Conservation (phyloP, 139 green algal genomes). For the Volvox reticuliferus region DNA sequence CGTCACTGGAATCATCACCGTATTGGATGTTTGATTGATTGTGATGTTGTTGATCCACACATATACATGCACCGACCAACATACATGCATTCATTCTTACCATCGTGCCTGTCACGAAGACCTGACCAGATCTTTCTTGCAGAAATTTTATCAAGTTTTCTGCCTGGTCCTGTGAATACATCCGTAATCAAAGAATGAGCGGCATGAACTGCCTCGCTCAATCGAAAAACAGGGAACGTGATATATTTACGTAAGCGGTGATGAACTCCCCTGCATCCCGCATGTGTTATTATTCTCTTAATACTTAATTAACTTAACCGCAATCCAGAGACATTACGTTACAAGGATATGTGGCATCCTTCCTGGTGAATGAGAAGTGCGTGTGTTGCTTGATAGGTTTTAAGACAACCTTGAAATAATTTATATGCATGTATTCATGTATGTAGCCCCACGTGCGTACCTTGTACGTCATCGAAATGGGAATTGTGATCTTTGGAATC, state of each 20-base stretch:
- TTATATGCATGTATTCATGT: background rate
- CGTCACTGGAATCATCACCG: too few relatives aligned
- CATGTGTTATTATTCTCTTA: too few relatives aligned
- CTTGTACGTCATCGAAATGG: conserved; percentile 8
- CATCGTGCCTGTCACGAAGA: background rate
- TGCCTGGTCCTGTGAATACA: background rate
- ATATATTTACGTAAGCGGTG: background rate
- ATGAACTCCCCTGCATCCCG: background rate
- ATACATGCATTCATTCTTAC: background rate
- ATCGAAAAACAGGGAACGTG: background rate
- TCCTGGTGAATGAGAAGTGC: too few relatives aligned
- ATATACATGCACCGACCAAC: too few relatives aligned
- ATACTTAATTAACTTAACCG: too few relatives aligned
- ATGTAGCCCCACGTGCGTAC: background rate
- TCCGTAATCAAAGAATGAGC: too few relatives aligned
- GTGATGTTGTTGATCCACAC: too few relatives aligned
- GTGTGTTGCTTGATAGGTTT: background rate
- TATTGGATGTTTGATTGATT: too few relatives aligned
- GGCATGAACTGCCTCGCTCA: too few relatives aligned
- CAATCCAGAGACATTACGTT: too few relatives aligned
- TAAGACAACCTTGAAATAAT: background rate
- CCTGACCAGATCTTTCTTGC: background rate
- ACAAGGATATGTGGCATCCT: too few relatives aligned
- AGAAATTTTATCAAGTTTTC: background rate
- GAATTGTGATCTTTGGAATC: background rate